Conservation (phyloP, 2,329 filamentous ascomycete genomes). For the Alternaria sp. region DNA sequence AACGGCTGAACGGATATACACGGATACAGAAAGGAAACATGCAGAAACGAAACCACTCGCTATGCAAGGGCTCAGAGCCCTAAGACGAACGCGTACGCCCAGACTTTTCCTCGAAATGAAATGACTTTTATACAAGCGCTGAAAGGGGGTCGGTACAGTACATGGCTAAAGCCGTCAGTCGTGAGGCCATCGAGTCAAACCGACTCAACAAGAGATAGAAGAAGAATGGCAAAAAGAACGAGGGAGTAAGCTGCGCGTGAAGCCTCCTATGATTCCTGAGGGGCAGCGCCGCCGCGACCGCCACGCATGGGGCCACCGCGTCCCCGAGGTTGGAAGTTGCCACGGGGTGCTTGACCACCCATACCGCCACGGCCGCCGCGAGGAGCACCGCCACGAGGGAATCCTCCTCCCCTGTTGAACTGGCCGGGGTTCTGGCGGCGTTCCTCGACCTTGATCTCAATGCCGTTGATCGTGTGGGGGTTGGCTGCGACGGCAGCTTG, state of each 20-base stretch:
- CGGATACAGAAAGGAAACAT: conserved; percentile 37
- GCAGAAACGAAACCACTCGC: conserved; percentile 45
- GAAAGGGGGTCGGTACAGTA: conserved; percentile 45
- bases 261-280: conserved; percentile 43
- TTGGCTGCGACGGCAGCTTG: conserved; percentile 82
- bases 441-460: conserved; percentile 86
- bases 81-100: conserved; percentile 38
- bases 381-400: conserved; percentile 51
- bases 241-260: not conserved
- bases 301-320: conserved; percentile 69
- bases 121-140: conserved; percentile 49
- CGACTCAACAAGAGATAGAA: conserved; percentile 22
- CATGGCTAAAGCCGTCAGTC: conserved; percentile 47
- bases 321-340: conserved; percentile 73
- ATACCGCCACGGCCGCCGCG: conserved; percentile 70
- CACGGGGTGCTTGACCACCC: conserved; percentile 65
- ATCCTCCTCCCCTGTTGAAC: conserved; percentile 42
- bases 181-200: conserved; percentile 29
- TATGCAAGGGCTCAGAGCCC: conserved; percentile 47
- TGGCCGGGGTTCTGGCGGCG: conserved; percentile 67
- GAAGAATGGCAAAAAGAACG: conserved; percentile 12
- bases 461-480: conserved; percentile 82
- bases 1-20: conserved; percentile 33
- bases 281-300: conserved; percentile 44
- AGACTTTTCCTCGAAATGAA: conserved; percentile 45